Percentiles rank a stretch among this genome's conserved stretches.
Evolutionary conservation across 2,329 filamentous ascomycete species (phyloP).

Genomic region (Botrytis medusae): DNA sequence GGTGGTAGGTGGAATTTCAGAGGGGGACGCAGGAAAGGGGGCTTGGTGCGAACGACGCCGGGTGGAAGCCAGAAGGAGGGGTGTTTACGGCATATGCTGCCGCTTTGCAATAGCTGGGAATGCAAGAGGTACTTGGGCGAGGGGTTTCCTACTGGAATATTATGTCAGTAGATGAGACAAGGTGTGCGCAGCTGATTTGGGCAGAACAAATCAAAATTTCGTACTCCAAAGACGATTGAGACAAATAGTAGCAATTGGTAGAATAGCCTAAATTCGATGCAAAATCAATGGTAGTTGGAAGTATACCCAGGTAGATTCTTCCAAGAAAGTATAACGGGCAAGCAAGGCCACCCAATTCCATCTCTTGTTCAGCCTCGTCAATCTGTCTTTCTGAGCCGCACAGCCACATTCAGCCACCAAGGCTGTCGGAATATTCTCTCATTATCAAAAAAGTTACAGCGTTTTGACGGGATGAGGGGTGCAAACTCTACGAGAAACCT

Average conservation of each 20-base stretch:
- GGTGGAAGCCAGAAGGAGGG: conserved; percentile 38
- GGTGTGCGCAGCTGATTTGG: not conserved
- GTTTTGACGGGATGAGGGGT: not conserved
- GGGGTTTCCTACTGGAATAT: not conserved
- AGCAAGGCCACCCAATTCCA: not conserved
- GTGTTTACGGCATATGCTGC: conserved; percentile 41
- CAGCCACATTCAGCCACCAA: conserved; percentile 16
- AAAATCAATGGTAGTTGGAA: not conserved
- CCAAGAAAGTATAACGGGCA: not conserved
- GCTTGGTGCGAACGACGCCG: conserved; percentile 26
- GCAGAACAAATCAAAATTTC: not conserved
- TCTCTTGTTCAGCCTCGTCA: not conserved
- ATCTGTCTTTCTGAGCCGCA: not conserved
- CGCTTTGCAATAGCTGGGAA: conserved; percentile 36
- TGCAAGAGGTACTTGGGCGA: conserved; percentile 4
- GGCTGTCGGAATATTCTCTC: not conserved
- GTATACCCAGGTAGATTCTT: not conserved
- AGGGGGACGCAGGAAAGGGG: conserved; percentile 17
- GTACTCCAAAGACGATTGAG: not conserved
- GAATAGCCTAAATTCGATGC: not conserved
- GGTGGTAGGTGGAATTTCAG: conserved; percentile 15
- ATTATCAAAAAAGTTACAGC: conserved; percentile 5
- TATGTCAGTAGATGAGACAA: not conserved
- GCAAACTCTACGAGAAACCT: conserved; percentile 1
- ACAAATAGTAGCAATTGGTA: not conserved